phyloP scores from a whole-genome alignment of 805 yeast species.

The Komagataella kurtzmanii region DNA sequence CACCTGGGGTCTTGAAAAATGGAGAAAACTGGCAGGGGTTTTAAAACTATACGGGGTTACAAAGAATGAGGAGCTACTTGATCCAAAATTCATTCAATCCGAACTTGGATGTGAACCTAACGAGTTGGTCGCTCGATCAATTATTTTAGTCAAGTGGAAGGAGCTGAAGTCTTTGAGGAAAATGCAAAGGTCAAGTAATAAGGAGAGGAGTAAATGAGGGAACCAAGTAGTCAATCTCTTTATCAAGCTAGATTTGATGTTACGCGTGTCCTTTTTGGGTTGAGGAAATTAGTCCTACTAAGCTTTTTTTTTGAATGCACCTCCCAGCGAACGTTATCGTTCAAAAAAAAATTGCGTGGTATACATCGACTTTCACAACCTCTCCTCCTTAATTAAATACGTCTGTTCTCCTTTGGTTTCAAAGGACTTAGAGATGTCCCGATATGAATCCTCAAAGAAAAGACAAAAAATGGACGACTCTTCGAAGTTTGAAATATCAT shows the following conservation, averaged over 20 bases:
- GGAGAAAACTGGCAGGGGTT: neutral
- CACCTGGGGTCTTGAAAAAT: neutral
- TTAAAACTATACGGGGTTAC: neutral
- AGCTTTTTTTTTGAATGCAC: neutral
- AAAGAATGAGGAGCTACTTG: neutral
- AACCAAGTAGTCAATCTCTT: neutral
- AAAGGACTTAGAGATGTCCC: neutral
- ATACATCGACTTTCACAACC: neutral
- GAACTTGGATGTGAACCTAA: neutral
- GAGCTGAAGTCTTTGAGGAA: neutral
- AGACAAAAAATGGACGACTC: neutral
- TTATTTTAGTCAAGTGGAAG: neutral
- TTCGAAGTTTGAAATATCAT: neutral
- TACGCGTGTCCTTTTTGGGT: neutral
- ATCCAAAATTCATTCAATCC: neutral
- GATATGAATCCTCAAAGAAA: neutral
- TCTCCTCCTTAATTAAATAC: neutral
- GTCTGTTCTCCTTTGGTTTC: neutral
- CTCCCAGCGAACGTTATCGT: neutral
- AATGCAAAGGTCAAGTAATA: neutral
- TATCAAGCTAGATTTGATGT: neutral
- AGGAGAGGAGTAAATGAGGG: neutral
- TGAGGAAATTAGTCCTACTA: neutral
- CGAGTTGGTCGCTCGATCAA: neutral
- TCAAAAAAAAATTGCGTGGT: neutral